Base-by-base conservation (phyloP, 352 stramenopile species). In the Peronosclerospora sorghi region DNA sequence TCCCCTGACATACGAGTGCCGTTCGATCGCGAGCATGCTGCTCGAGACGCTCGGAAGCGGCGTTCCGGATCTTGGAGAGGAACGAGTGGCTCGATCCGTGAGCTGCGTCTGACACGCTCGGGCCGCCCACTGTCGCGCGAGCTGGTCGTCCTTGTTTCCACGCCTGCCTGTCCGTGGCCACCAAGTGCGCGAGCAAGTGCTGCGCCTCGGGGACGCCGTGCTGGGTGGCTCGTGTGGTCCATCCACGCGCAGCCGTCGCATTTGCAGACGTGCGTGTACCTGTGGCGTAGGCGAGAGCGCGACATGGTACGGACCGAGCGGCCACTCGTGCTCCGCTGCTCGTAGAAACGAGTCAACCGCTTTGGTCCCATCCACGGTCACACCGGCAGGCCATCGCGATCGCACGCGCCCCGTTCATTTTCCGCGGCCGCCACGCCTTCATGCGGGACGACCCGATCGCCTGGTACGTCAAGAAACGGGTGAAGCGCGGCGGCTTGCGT, bases 371-470 rank as follows among this genome's bases (percentile, higher is more conserved):
- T 70, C 41, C 17, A 35, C 26, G 13, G 51, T 20, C 3, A 67
- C 39, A 5, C 43, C 17, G 51, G 46, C 14, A 41, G 62, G 13
- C 56, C 61, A 20, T 70, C 48, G 5, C 56, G 60, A 40, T 66
- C 64, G 24, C 52, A 66, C 17, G 58, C 53, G 6, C 60, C 60
- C 20, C 66, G 35, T 35, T 64, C 56, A 24, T 66, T 62, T 23
- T 70, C 60, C 8, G 60, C 56, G 47, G 66, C 60, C 6, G 48
- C 60, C 10, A 70, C 60, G 18, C 60, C 60, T 48, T 54, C 30
- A 10, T 70, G 60, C 1, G 41, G 44, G 4, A 54, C 54, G 5
- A 66, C 41, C 4, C 53, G 56, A 12, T n/a, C n/a, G n/a, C n/a
- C 54, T 56, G 41, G 48, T 49, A 15, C 56, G 60, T 5, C n/a